phyloP scores from a whole-genome alignment of 495 filamentous ascomycete species.

The Hyaloscypha bicolor region DNA sequence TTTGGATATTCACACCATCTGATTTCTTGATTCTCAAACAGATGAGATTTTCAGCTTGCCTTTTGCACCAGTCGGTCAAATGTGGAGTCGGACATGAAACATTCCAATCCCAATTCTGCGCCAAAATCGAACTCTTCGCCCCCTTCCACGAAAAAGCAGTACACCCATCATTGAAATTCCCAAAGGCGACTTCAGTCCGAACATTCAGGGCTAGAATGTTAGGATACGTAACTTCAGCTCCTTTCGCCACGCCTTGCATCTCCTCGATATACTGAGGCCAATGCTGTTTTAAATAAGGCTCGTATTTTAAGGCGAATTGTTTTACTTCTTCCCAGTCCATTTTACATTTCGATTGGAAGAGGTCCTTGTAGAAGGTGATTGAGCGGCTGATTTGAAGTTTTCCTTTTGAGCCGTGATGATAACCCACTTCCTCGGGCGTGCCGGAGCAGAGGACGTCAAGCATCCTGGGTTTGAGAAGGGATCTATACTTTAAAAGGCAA shows the following conservation, averaged over 20 bases:
- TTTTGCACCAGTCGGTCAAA: neutral
- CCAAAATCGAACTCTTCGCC: constrained; percentile 44
- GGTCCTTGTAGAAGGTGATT: constrained; percentile 51
- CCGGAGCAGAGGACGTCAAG: constrained; percentile 39
- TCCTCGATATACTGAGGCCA: constrained; percentile 53
- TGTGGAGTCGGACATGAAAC: too few species aligned
- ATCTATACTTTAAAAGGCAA: neutral
- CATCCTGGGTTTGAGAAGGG: constrained; percentile 29
- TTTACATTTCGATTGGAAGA: constrained; percentile 52
- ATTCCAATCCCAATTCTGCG: constrained; percentile 73
- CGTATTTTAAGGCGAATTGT: constrained; percentile 47
- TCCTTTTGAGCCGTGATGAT: constrained; percentile 53
- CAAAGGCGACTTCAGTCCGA: constrained; percentile 68
- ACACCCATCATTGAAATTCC: constrained; percentile 57
- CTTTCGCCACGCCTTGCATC: constrained; percentile 61
- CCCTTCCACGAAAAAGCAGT: constrained; percentile 60
- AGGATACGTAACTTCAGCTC: constrained; percentile 50
- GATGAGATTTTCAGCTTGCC: constrained; percentile 54
- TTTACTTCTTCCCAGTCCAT: constrained; percentile 53
- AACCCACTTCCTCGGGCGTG: constrained; percentile 51
- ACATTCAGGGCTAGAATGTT: constrained; percentile 69
- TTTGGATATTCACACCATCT: constrained; percentile 33
- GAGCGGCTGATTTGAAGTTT: constrained; percentile 46
- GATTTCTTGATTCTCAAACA: constrained; percentile 53
- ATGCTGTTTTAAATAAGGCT: constrained; percentile 38